Evolutionary conservation across 345 rosid species (phyloP).

Genomic region (Turritis glabra): DNA sequence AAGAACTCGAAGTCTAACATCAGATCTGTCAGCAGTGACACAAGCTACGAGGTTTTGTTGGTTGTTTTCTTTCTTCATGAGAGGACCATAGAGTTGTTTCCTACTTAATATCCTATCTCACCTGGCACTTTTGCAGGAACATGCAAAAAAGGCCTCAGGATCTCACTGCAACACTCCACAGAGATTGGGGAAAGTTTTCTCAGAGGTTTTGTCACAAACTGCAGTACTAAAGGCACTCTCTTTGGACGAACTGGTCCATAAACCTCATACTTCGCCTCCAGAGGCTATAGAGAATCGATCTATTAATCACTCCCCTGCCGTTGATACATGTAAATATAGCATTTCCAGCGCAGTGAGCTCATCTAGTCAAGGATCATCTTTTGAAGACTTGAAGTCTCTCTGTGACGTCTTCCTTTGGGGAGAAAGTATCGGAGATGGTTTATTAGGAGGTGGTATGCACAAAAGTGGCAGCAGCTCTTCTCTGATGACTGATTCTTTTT

Average conservation of each 20-base stretch:
- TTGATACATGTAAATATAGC: conserved; percentile 50
- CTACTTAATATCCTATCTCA: conserved; percentile 9
- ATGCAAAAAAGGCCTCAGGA: conserved; percentile 29
- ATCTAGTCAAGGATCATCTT: conserved; percentile 47
- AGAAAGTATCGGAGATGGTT: conserved; percentile 44
- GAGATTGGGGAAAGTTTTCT: conserved; percentile 56
- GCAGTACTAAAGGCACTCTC: conserved; percentile 47
- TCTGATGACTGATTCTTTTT: conserved; percentile 37
- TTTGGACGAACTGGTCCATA: conserved; percentile 44
- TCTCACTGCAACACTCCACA: conserved; percentile 40
- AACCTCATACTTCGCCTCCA: conserved; percentile 39
- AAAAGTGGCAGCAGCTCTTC: conserved; percentile 35
- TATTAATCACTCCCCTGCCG: conserved; percentile 34
- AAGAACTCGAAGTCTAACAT: conserved; percentile 21
- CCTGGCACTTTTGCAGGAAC: conserved; percentile 44
- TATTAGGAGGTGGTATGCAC: conserved; percentile 36
- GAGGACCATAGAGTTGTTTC: conserved; percentile 1
- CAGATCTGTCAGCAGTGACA: conserved; percentile 47
- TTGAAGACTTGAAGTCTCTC: conserved; percentile 47
- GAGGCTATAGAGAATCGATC: conserved; percentile 38
- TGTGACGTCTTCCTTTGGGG: conserved; percentile 56
- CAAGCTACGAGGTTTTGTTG: conserved; percentile 43
- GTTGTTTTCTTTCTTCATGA: conserved; percentile 1
- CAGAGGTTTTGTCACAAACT: conserved; percentile 58
- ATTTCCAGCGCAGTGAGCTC: conserved; percentile 56